Evolutionary conservation across 257 asterid species (phyloP), one percentile per base, ranked within the genome.

Genomic region (Thymus mandschuricus): DNA sequence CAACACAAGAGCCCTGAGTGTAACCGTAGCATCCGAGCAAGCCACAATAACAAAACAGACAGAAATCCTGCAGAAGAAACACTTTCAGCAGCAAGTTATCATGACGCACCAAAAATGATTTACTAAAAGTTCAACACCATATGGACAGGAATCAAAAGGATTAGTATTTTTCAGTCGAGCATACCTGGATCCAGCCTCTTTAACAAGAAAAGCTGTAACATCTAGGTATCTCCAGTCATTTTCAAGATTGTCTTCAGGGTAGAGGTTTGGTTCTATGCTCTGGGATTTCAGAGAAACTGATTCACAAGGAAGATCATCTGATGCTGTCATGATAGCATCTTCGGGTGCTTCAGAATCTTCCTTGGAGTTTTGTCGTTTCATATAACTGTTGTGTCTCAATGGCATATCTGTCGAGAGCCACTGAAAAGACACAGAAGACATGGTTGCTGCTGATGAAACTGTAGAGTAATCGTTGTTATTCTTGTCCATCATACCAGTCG

Each of bases 401-500:
- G 98, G 99, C 96, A 89, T 88, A 81, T 94, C 96, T 66, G 95
- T 79, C 49, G 97, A 86, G 64, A 94, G 91, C 97, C 97, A 91
- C 82, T 89, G 96, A 81, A 94, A 94, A n/a, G 93, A 83, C 68
- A 82, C 43, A 11, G 83, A 75, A 43, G 90, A 21, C 15, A 64
- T 13, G 11, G 69, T 60, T 57, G 48, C 74, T 54, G 87, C 65
- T 28, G 84, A 81, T 74, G 87, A 70, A 73, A 64, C 79, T 59
- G 62, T 68, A 64, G 64, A 73, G 75, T 58, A 71, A 45, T 45
- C 74, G 63, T 62, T 83, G 64, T 69, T 80, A 74, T 66, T 72
- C 65, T 57, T 66, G 75, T 60, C 74, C 62, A 75, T 60, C 68
- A 82, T 74, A 68, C 67, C 69, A 60, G 62, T 64, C 29, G 44